Evolutionary conservation across 371 early-diverging fungal genomes (phyloP).

Genomic region (Smittium mucronatum): DNA sequence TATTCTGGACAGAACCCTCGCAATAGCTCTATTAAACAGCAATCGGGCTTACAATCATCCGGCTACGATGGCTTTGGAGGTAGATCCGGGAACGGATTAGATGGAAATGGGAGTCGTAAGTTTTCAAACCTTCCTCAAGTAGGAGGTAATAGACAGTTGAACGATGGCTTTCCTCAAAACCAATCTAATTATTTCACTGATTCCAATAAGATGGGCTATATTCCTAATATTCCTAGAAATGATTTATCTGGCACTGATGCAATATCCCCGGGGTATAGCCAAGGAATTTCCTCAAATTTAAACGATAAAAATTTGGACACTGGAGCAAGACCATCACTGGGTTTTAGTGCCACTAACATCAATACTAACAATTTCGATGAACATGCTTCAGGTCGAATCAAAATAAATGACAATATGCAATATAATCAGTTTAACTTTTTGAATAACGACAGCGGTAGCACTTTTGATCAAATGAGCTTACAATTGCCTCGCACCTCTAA

Average conservation of each 20-base stretch:
- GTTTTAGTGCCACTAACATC: background rate
- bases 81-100: background rate
- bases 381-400: background rate
- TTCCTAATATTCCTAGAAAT: background rate
- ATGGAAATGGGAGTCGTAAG: background rate
- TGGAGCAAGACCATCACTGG: too few relatives aligned
- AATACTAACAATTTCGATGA: background rate
- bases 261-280: too few relatives aligned
- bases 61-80: background rate
- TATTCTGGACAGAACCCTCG: background rate
- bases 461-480: background rate
- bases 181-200: background rate
- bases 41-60: background rate
- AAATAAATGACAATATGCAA: background rate
- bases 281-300: too few relatives aligned
- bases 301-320: too few relatives aligned
- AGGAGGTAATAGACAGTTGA: too few relatives aligned
- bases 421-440: background rate
- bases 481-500: background rate
- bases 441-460: background rate
- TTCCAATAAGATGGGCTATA: background rate
- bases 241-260: background rate
- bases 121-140: background rate
- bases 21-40: background rate
- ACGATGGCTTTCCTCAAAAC: background rate